Base-by-base conservation (phyloP, 768 basidiomycete genomes). In the Lactarius indigo region DNA sequence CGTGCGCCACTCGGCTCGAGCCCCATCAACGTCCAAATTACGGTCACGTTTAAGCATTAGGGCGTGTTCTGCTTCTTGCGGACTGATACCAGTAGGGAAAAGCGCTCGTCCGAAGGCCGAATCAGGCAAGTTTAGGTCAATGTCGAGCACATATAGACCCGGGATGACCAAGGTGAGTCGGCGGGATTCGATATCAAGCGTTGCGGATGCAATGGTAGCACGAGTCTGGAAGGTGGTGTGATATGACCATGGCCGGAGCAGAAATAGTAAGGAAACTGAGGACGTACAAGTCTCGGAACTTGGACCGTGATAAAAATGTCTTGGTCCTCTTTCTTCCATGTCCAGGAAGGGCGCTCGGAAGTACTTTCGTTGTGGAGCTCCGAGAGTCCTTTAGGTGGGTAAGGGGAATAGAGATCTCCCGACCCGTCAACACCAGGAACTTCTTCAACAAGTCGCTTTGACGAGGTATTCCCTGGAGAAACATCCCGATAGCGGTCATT, bases 1-100 rank as follows among this genome's bases (percentile, higher is more conserved):
- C 26, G 90, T 80, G 39, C 78, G 80, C 90, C 91, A 92, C 73
- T 90, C 86, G 8, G 88, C 89, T 56, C 73, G 77, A 0, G 89
- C 89, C 2, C 71, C 74, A 28, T 90, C 87, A 0, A 90, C 84
- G 64, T 89, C 81, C 18, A 91, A 79, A 44, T 81, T 79, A 6
- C 85, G 78, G 71, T 83, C 80, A 52, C 84, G 81, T 71, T 89
- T 89, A 42, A 91, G 78, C 64, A 73, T 75, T 59, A 89, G 73
- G 73, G 76, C 73, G 68, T 80, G 70, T 65, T 75, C 69, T 63
- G 73, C 58, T 39, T 70, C 70, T 31, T 61, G 52, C 57, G 73
- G 72, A 18, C 33, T 65, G 7, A 64, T 63, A 20, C 68, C 68
- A 23, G 66, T 65, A 10, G n/a, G 33, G 3, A 65, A 55, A 57